Percentiles rank a stretch among this genome's conserved stretches.
These are phyloP conservation scores for Coemansia sp. DNA, from an alignment of 192 early-diverging fungal genomes.

Conservation along the genomic window DNA sequence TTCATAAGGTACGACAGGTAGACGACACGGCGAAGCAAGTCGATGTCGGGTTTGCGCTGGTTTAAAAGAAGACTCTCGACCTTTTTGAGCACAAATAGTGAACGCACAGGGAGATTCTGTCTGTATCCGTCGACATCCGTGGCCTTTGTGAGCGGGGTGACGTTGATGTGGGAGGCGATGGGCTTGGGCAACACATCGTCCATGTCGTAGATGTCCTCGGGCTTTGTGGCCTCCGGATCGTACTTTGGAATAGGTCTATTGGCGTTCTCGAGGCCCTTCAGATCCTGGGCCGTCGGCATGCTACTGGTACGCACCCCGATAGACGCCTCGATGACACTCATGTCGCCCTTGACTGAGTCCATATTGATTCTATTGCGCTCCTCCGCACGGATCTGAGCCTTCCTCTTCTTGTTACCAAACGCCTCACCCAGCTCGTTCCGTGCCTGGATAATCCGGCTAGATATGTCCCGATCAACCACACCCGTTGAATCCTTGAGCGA, in stretches of 20 bases:
- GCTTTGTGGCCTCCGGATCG: conserved; percentile 64
- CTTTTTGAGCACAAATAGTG: conserved; percentile 40
- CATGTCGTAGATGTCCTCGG: conserved; percentile 79
- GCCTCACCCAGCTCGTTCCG: conserved; percentile 82
- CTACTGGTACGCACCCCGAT: conserved; percentile 66
- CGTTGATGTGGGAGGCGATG: conserved; percentile 65
- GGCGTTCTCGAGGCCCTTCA: conserved; percentile 57
- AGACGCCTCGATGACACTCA: conserved; percentile 63
- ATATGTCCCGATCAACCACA: conserved; percentile 43
- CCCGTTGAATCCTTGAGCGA: conserved; percentile 59
- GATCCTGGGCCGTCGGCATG: conserved; percentile 61
- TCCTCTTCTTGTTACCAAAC: conserved; percentile 91
- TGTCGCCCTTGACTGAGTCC: conserved; percentile 62
- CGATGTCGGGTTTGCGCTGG: conserved; percentile 31
- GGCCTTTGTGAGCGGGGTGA: conserved; percentile 58
- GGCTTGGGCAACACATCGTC: conserved; percentile 67
- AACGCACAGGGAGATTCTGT: conserved; percentile 20
- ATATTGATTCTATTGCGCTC: conserved; percentile 88
- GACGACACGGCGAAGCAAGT: conserved; percentile 59
- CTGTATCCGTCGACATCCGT: conserved; percentile 39
- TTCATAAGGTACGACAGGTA: conserved; percentile 80
- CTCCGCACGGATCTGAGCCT: conserved; percentile 73
- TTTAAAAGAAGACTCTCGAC: conserved; percentile 25
- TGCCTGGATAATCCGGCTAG: conserved; percentile 59
- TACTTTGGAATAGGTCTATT: conserved; percentile 76